These are phyloP conservation scores for Paramecium caudatum DNA, from an alignment of 73 alveolate species.

Conservation along the genomic window DNA sequence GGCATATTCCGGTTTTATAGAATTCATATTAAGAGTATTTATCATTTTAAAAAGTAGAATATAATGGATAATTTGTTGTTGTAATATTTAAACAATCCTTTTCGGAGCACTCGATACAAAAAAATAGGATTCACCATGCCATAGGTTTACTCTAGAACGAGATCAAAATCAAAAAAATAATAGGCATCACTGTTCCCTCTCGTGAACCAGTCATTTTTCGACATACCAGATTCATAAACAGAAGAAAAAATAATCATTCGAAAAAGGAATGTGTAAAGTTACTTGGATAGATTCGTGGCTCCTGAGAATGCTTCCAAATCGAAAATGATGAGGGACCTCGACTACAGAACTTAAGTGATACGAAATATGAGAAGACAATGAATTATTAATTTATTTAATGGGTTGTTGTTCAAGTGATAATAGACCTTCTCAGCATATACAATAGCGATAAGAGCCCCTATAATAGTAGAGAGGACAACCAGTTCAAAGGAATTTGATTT, in stretches of 20 bases:
- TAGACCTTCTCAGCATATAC: no score
- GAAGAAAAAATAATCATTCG: no score
- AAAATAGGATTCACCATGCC: constrained; percentile 4
- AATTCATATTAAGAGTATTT: no score
- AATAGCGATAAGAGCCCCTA: no score
- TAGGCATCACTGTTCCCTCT: background rate
- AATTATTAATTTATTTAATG: background rate
- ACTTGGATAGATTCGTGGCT: background rate
- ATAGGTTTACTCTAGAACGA: background rate
- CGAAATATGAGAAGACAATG: background rate
- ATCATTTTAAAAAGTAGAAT: no score
- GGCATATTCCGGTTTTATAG: no score
- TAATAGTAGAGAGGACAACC: background rate
- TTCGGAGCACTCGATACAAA: constrained; percentile 18
- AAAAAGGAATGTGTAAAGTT: background rate
- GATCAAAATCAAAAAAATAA: background rate
- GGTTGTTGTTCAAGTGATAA: constrained; percentile 36
- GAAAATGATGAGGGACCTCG: background rate
- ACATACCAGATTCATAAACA: no score
- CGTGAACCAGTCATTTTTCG: no score
- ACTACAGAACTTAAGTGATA: background rate
- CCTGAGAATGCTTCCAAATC: background rate
- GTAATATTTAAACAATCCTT: background rate
- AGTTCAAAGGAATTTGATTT: background rate
- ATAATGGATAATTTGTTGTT: background rate